phyloP scores from a whole-genome alignment of 805 yeast genomes.

The Wickerhamomyces chaumierensis region DNA sequence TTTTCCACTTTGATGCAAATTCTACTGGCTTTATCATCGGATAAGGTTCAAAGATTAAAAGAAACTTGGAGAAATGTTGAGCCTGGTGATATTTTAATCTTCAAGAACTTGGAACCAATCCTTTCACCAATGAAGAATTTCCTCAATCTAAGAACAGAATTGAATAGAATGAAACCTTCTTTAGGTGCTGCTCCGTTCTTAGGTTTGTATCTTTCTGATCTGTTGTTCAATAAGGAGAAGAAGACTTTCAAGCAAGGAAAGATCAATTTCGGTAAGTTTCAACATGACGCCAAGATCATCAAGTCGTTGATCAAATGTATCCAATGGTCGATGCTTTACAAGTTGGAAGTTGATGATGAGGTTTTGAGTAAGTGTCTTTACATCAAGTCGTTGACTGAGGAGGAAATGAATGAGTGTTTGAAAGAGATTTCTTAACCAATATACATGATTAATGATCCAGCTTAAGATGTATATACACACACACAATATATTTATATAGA shows the following conservation, averaged over 20 bases:
- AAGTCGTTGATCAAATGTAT: slow-evolving; percentile 69
- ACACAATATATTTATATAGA: too few relatives aligned
- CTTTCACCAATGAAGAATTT: slow-evolving; percentile 72
- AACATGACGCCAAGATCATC: slow-evolving; percentile 65
- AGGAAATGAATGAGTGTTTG: slow-evolving; percentile 46
- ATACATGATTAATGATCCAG: too few relatives aligned
- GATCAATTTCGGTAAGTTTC: slow-evolving; percentile 70
- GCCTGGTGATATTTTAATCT: slow-evolving; percentile 58
- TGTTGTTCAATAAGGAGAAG: slow-evolving; percentile 51
- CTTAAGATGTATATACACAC: too few relatives aligned
- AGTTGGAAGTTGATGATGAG: slow-evolving; percentile 43
- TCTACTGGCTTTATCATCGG: slow-evolving; percentile 66
- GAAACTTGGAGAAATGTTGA: slow-evolving; percentile 68
- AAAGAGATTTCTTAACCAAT: not conserved
- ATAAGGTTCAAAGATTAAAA: slow-evolving; percentile 42
- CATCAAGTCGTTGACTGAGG: slow-evolving; percentile 60
- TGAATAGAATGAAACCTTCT: slow-evolving; percentile 47
- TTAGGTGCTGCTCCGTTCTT: slow-evolving; percentile 85
- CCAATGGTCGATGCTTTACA: slow-evolving; percentile 73
- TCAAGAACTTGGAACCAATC: slow-evolving; percentile 57
- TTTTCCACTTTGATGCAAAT: slow-evolving; percentile 84
- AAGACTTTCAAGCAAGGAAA: slow-evolving; percentile 17
- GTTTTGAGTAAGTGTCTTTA: slow-evolving; percentile 76
- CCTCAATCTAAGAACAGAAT: slow-evolving; percentile 48
- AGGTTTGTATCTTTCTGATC: slow-evolving; percentile 75